These are phyloP conservation scores for Fusarium xylarioides DNA, from an alignment of 2,329 filamentous ascomycete genomes.

Conservation along the genomic window DNA sequence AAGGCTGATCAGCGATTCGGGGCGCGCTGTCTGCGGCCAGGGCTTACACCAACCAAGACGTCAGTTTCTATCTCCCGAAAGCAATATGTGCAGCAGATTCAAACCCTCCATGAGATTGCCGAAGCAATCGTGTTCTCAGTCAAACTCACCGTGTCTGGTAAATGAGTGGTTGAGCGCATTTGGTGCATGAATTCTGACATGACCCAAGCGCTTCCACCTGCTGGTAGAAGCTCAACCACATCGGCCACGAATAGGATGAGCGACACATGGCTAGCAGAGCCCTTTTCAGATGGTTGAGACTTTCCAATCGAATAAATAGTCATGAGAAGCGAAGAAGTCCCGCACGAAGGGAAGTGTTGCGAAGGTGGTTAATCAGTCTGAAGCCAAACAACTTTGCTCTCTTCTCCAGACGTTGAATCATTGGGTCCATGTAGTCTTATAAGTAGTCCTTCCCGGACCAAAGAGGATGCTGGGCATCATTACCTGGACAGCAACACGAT, in stretches of 20 bases:
- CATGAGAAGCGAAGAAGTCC: slow-evolving; percentile 31
- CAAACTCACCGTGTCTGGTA: slow-evolving; percentile 29
- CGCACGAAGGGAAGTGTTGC: neutral
- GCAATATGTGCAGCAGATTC: neutral
- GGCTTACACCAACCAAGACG: slow-evolving; percentile 24
- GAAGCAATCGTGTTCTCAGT: neutral
- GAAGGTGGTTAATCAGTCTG: neutral
- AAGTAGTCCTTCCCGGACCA: neutral
- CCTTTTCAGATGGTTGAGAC: slow-evolving; percentile 3
- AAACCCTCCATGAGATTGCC: neutral
- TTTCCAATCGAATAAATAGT: slow-evolving; percentile 3
- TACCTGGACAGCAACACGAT: neutral
- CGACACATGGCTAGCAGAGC: slow-evolving; percentile 19
- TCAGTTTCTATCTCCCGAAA: slow-evolving; percentile 27
- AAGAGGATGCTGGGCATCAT: neutral
- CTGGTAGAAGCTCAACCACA: slow-evolving; percentile 35
- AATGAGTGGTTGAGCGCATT: slow-evolving; percentile 11
- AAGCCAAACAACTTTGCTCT: neutral
- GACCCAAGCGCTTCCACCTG: slow-evolving; percentile 34
- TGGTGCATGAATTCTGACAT: slow-evolving; percentile 36
- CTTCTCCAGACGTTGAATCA: neutral
- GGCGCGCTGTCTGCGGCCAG: slow-evolving; percentile 17
- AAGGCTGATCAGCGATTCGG: slow-evolving; percentile 18
- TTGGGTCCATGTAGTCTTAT: slow-evolving; percentile 8
- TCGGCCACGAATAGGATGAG: slow-evolving; percentile 17